Conservation (phyloP, 305 asterid species). For the Rubia balearica region DNA sequence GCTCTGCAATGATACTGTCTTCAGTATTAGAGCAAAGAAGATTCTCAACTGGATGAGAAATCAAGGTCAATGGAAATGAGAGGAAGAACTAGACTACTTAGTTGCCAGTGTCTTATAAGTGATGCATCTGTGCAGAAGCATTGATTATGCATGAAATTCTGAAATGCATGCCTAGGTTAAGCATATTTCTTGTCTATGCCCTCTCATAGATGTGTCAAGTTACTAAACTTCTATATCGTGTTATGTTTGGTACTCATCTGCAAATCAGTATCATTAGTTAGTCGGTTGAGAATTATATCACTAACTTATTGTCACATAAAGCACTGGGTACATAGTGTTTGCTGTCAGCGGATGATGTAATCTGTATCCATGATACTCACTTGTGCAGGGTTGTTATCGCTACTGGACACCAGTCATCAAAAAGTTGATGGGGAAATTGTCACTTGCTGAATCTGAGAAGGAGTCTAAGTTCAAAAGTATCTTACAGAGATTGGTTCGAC, state of each 20-base stretch:
- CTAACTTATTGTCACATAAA: neutral
- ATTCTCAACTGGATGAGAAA: conserved; percentile 4
- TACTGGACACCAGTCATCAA: conserved; percentile 83
- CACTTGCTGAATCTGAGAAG: conserved; percentile 82
- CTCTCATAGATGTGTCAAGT: neutral
- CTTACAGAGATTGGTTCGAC: conserved; percentile 69
- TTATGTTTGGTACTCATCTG: neutral
- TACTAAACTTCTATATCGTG: neutral
- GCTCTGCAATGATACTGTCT: neutral
- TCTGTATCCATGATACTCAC: conserved; percentile 11
- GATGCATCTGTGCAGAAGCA: neutral
- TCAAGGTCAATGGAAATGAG: neutral
- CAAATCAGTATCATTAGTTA: conserved; percentile 1
- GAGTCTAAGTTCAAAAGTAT: conserved; percentile 79
- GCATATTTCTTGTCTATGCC: neutral
- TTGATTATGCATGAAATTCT: conserved; percentile 1
- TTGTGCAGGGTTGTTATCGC: conserved; percentile 72
- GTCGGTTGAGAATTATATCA: neutral
- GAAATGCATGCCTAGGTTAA: neutral
- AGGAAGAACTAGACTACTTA: neutral
- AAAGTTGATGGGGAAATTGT: conserved; percentile 57
- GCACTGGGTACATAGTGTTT: neutral
- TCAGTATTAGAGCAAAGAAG: neutral
- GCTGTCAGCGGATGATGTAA: neutral
- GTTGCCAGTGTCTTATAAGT: neutral